phyloP scores from a whole-genome alignment of 805 yeast genomes.

The Candida silvicultrix region DNA sequence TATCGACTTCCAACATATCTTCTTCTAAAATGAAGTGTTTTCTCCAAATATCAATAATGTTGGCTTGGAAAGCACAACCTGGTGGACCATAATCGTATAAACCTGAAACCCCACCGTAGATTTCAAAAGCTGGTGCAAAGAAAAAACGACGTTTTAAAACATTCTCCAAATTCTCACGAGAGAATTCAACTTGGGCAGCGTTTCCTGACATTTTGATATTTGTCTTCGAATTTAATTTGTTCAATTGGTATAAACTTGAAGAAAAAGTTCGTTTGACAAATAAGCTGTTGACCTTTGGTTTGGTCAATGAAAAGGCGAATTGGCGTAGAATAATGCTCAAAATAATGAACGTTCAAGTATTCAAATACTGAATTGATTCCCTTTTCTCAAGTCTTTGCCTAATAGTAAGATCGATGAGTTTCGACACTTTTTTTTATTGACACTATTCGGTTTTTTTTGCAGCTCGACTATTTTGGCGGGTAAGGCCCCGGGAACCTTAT shows the following conservation, averaged over 20 bases:
- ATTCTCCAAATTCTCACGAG: conserved; percentile 84
- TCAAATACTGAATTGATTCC: background rate
- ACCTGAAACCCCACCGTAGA: conserved; percentile 98
- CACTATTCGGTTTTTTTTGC: background rate
- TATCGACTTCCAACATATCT: conserved; percentile 98
- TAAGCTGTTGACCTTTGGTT: background rate
- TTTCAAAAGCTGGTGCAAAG: conserved; percentile 95
- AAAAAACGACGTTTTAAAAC: conserved; percentile 93
- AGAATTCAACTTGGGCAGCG: conserved; percentile 40
- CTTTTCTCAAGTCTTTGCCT: too few species aligned
- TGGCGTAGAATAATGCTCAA: background rate
- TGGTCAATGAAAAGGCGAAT: background rate
- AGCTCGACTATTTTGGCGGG: too few species aligned
- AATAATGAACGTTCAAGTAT: background rate
- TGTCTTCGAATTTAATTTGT: background rate
- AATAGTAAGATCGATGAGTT: background rate
- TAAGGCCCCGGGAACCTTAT: too few species aligned
- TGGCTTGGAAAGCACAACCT: conserved; percentile 97
- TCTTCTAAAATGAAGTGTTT: conserved; percentile 96
- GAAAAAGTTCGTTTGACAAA: background rate
- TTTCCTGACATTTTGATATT: conserved; percentile 12
- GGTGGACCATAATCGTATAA: conserved; percentile 99
- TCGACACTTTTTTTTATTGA: background rate
- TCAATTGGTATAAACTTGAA: background rate
- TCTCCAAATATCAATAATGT: conserved; percentile 92